A percentile compares a stretch with the other conserved stretches of the same genome.
phyloP scores from a whole-genome alignment of 768 basidiomycete species.

The Coprinopsis strossmayeri region DNA sequence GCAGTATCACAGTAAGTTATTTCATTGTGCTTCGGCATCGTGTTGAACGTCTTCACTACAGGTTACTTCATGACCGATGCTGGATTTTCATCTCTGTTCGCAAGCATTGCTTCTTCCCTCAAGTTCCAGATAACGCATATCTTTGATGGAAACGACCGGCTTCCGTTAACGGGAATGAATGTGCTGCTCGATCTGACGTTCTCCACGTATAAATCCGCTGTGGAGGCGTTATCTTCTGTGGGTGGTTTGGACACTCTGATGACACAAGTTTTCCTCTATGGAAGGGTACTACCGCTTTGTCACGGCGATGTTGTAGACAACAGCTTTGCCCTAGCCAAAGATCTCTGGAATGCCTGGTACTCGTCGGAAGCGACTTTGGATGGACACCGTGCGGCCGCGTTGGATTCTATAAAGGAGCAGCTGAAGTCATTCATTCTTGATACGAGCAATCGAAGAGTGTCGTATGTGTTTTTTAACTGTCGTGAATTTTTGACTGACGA shows the following conservation, averaged over 20 bases:
- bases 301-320: slow-evolving; percentile 6
- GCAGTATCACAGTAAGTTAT: slow-evolving; percentile 31
- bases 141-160: slow-evolving; percentile 5
- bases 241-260: slow-evolving; percentile 21
- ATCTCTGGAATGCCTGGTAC: slow-evolving; percentile 25
- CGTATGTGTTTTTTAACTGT: slow-evolving; percentile 21
- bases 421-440: slow-evolving; percentile 37
- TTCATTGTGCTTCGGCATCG: background rate
- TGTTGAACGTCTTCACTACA: slow-evolving; percentile 7
- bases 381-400: slow-evolving; percentile 11
- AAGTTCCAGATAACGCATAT: slow-evolving; percentile 5
- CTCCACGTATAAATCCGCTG: slow-evolving; percentile 12
- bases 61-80: slow-evolving; percentile 8
- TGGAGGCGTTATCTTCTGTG: background rate
- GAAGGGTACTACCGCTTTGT: slow-evolving; percentile 37
- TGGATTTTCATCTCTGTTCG: slow-evolving; percentile 5
- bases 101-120: slow-evolving; percentile 8
- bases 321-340: slow-evolving; percentile 21
- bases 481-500: background rate
- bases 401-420: slow-evolving; percentile 32
- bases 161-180: slow-evolving; percentile 21
- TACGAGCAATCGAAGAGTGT: slow-evolving; percentile 23
- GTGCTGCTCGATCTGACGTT: slow-evolving; percentile 26
- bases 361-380: slow-evolving; percentile 20
- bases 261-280: slow-evolving; percentile 41